These are phyloP conservation scores for Blastobotrys raffinosifermentans DNA, from an alignment of 1,139 yeast species.

Conservation along the genomic window DNA sequence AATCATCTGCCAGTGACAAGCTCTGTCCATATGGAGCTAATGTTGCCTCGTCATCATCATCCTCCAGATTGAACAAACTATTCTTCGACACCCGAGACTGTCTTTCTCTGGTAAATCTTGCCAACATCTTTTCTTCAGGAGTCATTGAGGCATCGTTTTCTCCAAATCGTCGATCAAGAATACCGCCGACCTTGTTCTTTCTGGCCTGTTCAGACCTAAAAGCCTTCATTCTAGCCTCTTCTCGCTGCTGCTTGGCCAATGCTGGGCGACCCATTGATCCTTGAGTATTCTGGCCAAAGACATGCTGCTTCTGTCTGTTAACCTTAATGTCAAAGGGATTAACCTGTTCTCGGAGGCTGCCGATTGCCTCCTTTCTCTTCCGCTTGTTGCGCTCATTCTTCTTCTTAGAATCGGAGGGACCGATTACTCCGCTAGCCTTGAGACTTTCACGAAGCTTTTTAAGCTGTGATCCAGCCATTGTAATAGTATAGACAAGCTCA, in stretches of 20 bases:
- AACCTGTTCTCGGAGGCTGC: constrained; percentile 69
- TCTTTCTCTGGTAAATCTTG: constrained; percentile 78
- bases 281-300: constrained; percentile 50
- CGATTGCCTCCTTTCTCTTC: constrained; percentile 45
- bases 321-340: constrained; percentile 79
- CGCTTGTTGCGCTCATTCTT: constrained; percentile 43
- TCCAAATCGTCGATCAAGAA: constrained; percentile 87
- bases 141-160: constrained; percentile 67
- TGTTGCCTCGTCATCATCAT: constrained; percentile 51
- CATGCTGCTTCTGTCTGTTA: constrained; percentile 62
- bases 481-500: too few species aligned
- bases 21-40: constrained; percentile 59
- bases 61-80: constrained; percentile 67
- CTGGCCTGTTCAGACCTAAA: constrained; percentile 57
- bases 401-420: constrained; percentile 63
- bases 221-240: constrained; percentile 58
- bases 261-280: constrained; percentile 70
- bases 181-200: constrained; percentile 69
- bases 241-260: constrained; percentile 69
- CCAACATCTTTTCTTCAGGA: constrained; percentile 91
- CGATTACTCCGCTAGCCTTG: constrained; percentile 72
- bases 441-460: constrained; percentile 75
- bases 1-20: constrained; percentile 48
- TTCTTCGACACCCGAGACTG: constrained; percentile 39
- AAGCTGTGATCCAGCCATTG: constrained; percentile 53